Evolutionary conservation across 345 rosid species (phyloP).

Genomic region (Clausena lansium): DNA sequence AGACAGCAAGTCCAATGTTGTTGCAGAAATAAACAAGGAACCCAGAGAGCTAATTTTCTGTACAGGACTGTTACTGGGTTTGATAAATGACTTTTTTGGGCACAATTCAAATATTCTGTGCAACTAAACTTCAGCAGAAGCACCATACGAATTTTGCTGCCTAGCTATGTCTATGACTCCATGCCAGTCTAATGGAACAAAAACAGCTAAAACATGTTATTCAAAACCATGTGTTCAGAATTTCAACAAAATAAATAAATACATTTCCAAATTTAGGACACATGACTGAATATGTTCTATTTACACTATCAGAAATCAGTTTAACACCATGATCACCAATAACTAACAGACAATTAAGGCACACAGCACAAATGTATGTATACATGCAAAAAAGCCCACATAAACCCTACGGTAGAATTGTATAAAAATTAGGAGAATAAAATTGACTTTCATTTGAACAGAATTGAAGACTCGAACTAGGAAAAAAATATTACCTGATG

Average conservation of each 20-base stretch:
- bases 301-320: neutral
- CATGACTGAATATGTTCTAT: neutral
- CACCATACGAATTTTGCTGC: neutral
- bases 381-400: neutral
- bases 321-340: constrained; percentile 1
- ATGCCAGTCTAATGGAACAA: neutral
- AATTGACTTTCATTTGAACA: neutral
- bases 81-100: neutral
- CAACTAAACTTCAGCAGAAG: neutral
- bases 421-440: neutral
- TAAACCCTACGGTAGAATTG: neutral
- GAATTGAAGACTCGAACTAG: neutral
- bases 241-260: neutral
- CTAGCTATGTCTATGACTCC: neutral
- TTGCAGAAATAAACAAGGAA: neutral
- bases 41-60: neutral
- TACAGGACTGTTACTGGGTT: neutral
- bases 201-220: neutral
- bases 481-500: constrained; percentile 60
- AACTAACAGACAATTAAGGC: neutral
- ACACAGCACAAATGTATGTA: neutral
- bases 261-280: neutral
- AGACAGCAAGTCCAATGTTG: neutral
- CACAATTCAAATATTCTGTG: neutral
- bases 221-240: neutral